Evolutionary conservation across 2,329 filamentous ascomycete species (phyloP).

Genomic region (Seiridium unicorne): DNA sequence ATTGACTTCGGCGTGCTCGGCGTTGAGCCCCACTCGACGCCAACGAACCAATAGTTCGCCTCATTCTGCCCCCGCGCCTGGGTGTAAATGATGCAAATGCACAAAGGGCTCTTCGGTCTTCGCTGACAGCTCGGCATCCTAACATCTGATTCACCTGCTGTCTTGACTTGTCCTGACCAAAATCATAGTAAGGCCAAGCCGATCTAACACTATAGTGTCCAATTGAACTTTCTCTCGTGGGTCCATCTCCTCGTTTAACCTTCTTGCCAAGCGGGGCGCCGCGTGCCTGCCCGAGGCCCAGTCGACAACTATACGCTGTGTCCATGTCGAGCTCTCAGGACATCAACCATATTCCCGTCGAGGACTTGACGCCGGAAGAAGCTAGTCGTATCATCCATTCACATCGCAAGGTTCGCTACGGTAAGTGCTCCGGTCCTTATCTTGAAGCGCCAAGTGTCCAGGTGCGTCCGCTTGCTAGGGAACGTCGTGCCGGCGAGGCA

Average conservation of each 20-base stretch:
- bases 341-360: constrained; percentile 40
- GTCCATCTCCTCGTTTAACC: background rate
- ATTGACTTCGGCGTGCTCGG: constrained; percentile 2
- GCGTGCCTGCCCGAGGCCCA: background rate
- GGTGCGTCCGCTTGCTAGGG: too few species aligned
- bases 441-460: too few species aligned
- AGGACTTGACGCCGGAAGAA: constrained; percentile 63
- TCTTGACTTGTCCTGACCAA: background rate
- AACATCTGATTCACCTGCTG: background rate
- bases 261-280: constrained; percentile 5
- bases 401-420: constrained; percentile 67
- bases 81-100: background rate
- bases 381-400: constrained; percentile 68
- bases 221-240: background rate
- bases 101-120: constrained; percentile 5
- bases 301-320: background rate
- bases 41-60: background rate
- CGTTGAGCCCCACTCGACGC: background rate
- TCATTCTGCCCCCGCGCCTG: constrained; percentile 2
- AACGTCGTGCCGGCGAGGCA: background rate
- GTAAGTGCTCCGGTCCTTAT: constrained; percentile 37
- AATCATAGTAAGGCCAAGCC: background rate
- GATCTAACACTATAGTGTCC: background rate
- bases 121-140: constrained; percentile 4
- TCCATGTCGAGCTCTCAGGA: constrained; percentile 28